phyloP scores from a whole-genome alignment of 176 grass and related monocot species.

The Bromus sterilis region DNA sequence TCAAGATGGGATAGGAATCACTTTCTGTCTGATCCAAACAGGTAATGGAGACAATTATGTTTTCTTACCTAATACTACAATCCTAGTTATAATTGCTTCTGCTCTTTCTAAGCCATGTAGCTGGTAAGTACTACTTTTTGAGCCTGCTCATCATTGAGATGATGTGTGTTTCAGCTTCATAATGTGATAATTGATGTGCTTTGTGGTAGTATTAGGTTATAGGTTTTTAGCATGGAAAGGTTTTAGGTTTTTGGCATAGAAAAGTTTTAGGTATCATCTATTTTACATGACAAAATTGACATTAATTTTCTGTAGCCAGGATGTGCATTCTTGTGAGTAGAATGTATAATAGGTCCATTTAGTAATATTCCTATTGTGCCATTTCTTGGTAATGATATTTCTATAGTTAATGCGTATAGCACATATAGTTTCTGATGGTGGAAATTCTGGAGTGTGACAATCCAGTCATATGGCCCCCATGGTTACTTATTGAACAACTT shows the following conservation, averaged over 20 bases:
- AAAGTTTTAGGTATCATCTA: not conserved
- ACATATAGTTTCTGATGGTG: not conserved
- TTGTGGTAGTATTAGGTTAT: not conserved
- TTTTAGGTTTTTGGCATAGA: not conserved
- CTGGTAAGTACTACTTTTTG: constrained; percentile 2
- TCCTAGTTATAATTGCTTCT: not conserved
- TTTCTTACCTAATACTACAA: constrained; percentile 5
- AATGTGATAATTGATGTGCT: not conserved
- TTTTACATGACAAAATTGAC: not conserved
- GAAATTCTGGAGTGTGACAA: not conserved
- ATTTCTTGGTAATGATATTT: not conserved
- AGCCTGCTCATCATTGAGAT: not conserved
- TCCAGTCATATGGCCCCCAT: not conserved
- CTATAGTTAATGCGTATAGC: not conserved
- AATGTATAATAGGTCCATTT: not conserved
- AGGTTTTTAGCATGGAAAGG: not conserved
- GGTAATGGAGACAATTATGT: constrained; percentile 34
- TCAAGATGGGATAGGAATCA: constrained; percentile 75
- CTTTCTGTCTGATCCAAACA: constrained; percentile 75
- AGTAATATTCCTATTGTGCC: not conserved
- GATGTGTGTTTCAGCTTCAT: not conserved
- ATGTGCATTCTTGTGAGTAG: not conserved
- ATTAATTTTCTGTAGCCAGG: not conserved
- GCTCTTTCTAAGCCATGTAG: not conserved
- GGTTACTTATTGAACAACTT: not conserved